phyloP scores from a whole-genome alignment of 176 grass and related monocot genomes.

The Musa beccarii region DNA sequence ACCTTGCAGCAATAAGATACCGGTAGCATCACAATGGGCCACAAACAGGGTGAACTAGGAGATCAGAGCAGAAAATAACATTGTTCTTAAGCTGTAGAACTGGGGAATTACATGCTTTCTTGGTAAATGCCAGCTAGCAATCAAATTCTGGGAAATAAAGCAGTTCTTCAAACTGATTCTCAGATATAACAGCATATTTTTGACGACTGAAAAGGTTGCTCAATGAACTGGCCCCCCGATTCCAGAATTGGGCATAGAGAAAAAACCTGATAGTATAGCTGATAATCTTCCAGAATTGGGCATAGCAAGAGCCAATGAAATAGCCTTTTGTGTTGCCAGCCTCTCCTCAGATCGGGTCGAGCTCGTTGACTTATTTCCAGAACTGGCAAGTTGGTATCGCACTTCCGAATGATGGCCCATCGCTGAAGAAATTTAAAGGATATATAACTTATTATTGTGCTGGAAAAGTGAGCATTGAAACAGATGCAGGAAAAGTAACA shows the following conservation, averaged over 20 bases:
- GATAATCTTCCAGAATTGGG: slow-evolving; percentile 17
- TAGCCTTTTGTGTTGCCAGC: slow-evolving; percentile 40
- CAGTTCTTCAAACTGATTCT: no score
- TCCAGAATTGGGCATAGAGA: not conserved
- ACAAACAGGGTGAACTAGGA: no score
- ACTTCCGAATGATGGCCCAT: slow-evolving; percentile 62
- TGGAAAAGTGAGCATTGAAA: not conserved
- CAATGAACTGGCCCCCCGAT: no score
- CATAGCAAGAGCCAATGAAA: slow-evolving; percentile 49
- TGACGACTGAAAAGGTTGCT: no score
- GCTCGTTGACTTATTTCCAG: slow-evolving; percentile 24
- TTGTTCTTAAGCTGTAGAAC: no score
- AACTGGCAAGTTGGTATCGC: slow-evolving; percentile 29
- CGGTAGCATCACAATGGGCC: no score
- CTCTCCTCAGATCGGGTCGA: slow-evolving; percentile 43
- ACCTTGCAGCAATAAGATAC: no score
- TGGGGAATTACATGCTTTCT: not conserved
- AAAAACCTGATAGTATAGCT: slow-evolving; percentile 40
- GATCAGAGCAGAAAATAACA: no score
- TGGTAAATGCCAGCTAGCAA: not conserved
- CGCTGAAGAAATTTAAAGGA: slow-evolving; percentile 45
- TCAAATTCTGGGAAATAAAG: not conserved
- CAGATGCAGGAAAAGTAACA: not conserved
- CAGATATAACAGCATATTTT: no score
- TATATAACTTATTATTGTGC: not conserved